phyloP scores from a whole-genome alignment of 441 rosid genomes.

The Aquilaria agallochum region DNA sequence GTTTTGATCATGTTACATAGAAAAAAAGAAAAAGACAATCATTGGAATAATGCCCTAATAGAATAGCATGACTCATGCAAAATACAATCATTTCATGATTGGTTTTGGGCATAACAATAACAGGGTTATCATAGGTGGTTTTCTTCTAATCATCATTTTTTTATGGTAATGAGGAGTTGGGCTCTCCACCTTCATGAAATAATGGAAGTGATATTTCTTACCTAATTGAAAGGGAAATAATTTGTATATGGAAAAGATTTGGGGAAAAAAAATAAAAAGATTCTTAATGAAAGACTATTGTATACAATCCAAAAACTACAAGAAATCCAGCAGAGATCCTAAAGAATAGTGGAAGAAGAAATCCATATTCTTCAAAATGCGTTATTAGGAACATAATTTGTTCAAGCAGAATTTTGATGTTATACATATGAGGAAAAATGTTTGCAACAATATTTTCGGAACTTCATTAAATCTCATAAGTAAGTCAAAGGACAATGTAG shows the following conservation, averaged over 20 bases:
- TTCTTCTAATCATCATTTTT: neutral
- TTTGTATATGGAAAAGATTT: neutral
- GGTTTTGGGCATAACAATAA: no score
- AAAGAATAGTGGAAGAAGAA: neutral
- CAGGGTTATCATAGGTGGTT: neutral
- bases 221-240: neutral
- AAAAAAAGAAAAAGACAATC: no score
- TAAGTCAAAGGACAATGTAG: neutral
- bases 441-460: neutral
- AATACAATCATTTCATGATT: no score
- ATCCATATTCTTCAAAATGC: neutral
- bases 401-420: neutral
- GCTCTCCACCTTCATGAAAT: neutral
- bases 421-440: neutral
- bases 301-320: neutral
- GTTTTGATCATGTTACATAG: no score
- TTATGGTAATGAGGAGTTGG: neutral
- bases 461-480: neutral
- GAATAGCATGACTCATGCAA: no score
- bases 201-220: neutral
- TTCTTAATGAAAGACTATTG: neutral
- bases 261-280: neutral
- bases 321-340: neutral
- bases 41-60: no score
- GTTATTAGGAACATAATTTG: neutral